These are phyloP conservation scores for Magnaporthiopsis incrustans DNA, from an alignment of 2,329 filamentous ascomycete genomes.

Conservation along the genomic window DNA sequence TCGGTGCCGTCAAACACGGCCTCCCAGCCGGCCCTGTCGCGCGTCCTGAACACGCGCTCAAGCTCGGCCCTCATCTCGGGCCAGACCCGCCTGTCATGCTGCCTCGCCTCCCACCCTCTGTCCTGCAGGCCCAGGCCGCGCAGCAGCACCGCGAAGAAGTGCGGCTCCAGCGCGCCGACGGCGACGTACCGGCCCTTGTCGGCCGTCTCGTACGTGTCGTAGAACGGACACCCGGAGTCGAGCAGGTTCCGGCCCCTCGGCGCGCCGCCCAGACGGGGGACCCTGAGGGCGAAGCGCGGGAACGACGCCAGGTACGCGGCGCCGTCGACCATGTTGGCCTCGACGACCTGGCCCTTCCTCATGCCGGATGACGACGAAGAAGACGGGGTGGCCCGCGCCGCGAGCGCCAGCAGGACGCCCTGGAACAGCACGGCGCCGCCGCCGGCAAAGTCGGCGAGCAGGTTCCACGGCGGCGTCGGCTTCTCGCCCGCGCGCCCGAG, in stretches of 20 bases:
- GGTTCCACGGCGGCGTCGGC: conserved; percentile 73
- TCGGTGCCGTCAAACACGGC: conserved; percentile 79
- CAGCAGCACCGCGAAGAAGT: conserved; percentile 68
- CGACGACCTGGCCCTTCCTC: conserved; percentile 70
- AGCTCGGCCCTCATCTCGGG: conserved; percentile 55
- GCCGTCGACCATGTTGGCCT: conserved; percentile 96
- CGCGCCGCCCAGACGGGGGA: conserved; percentile 47
- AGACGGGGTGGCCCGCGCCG: conserved; percentile 39
- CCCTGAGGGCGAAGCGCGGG: conserved; percentile 60
- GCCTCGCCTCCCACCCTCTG: conserved; percentile 38
- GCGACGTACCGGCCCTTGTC: conserved; percentile 69
- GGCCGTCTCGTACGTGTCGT: conserved; percentile 79
- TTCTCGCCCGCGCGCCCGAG: conserved; percentile 62
- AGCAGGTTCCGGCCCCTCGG: conserved; percentile 69
- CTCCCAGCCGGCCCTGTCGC: conserved; percentile 76
- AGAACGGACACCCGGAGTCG: conserved; percentile 81
- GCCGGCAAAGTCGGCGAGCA: conserved; percentile 86
- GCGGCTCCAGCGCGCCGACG: conserved; percentile 83
- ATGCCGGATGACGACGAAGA: not conserved
- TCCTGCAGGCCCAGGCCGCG: conserved; percentile 54
- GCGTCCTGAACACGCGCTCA: conserved; percentile 54
- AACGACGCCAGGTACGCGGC: conserved; percentile 71
- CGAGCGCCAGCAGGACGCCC: conserved; percentile 72
- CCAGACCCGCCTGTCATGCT: conserved; percentile 60
- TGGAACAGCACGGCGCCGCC: conserved; percentile 77